Conservation (phyloP, 129 eudicot genomes). For the Erigeron canadensis region DNA sequence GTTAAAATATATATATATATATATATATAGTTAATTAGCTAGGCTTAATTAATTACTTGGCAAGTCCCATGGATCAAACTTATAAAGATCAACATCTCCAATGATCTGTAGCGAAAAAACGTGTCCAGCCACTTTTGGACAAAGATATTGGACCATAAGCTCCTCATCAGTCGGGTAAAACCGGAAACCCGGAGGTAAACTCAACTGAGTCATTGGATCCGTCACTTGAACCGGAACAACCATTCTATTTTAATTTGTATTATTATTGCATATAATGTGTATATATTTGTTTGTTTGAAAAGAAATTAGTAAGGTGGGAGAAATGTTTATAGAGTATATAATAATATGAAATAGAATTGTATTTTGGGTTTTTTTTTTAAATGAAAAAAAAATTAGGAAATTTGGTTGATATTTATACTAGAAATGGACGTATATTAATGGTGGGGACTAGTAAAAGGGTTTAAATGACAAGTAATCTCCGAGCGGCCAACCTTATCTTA, state of each 20-base stretch:
- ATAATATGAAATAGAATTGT: neutral
- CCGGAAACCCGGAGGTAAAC: constrained; percentile 85
- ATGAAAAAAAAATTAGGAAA: neutral
- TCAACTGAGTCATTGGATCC: constrained; percentile 64
- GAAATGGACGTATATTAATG: constrained; percentile 5
- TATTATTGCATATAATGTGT: neutral
- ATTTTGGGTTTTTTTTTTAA: neutral
- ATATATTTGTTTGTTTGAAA: too few relatives aligned
- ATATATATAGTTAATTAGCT: neutral
- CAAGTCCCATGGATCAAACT: constrained; percentile 83
- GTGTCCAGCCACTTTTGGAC: constrained; percentile 65
- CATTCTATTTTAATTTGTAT: constrained; percentile 32
- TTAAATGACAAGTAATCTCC: constrained; percentile 31
- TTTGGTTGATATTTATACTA: constrained; percentile 35
- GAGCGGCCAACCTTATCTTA: constrained; percentile 38
- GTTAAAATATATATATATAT: neutral
- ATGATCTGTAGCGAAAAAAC: constrained; percentile 57
- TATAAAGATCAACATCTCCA: constrained; percentile 78
- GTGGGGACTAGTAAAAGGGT: constrained; percentile 14
- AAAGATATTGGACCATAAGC: constrained; percentile 75
- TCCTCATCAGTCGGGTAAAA: constrained; percentile 93
- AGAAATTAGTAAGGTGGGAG: neutral
- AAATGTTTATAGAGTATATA: neutral
- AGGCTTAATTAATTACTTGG: constrained; percentile 72
- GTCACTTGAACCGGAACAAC: constrained; percentile 49